These are phyloP conservation scores for Dentipellis fragilis DNA, from an alignment of 768 basidiomycete genomes.

Conservation along the genomic window DNA sequence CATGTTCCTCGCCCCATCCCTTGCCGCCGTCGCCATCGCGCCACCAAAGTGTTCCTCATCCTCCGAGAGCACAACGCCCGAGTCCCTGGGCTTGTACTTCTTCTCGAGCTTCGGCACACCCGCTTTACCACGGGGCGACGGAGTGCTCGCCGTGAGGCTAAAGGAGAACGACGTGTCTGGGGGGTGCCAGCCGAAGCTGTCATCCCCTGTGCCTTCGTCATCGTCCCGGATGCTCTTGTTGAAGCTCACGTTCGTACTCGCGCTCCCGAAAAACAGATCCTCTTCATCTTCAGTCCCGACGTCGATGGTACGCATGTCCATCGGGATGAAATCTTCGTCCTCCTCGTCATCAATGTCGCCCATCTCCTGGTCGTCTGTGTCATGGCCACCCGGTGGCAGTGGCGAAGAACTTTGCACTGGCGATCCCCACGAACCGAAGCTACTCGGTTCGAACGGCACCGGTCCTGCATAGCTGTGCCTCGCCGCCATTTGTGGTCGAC, in stretches of 20 bases:
- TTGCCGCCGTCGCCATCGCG: conserved; percentile 8
- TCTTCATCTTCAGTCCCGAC: conserved; percentile 5
- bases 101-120: conserved; percentile 24
- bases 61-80: conserved; percentile 52
- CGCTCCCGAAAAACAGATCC: conserved; percentile 15
- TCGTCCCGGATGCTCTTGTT: neutral
- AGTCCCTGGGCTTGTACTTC: conserved; percentile 68
- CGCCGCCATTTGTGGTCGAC: neutral
- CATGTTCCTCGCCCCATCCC: neutral
- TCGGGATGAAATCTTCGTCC: conserved; percentile 9
- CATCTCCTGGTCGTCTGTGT: conserved; percentile 7
- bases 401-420: neutral
- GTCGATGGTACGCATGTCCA: conserved; percentile 8
- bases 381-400: neutral
- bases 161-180: conserved; percentile 17
- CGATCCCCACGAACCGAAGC: neutral
- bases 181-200: conserved; percentile 14
- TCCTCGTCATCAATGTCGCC: conserved; percentile 13
- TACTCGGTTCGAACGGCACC: neutral
- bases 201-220: conserved; percentile 11
- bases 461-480: conserved; percentile 11
- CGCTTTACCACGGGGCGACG: conserved; percentile 40
- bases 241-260: conserved; percentile 13
- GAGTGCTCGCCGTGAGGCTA: conserved; percentile 44
- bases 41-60: conserved; percentile 36